These are phyloP conservation scores for Pterocarpus macrocarpus DNA, from an alignment of 306 rosid genomes.

Conservation along the genomic window DNA sequence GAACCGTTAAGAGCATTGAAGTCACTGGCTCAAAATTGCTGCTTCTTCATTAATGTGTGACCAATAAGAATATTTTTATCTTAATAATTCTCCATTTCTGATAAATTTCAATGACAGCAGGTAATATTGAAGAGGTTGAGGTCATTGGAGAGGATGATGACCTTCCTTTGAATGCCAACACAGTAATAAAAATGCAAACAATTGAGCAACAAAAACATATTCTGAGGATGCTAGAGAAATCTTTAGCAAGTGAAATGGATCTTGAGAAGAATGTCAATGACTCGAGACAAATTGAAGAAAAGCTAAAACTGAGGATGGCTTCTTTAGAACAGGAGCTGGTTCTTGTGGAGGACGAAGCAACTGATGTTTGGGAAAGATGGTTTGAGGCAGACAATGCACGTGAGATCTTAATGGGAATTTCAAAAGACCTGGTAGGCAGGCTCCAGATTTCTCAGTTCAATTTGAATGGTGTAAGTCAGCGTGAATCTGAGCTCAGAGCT, in stretches of 20 bases:
- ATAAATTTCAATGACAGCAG: slow-evolving; percentile 54
- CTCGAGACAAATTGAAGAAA: slow-evolving; percentile 62
- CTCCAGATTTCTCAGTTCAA: slow-evolving; percentile 76
- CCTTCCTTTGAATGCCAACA: slow-evolving; percentile 40
- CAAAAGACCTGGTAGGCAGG: slow-evolving; percentile 75
- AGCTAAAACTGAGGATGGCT: slow-evolving; percentile 52
- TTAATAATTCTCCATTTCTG: slow-evolving; percentile 34
- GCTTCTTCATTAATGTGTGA: slow-evolving; percentile 45
- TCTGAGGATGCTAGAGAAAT: slow-evolving; percentile 80
- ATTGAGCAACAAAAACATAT: slow-evolving; percentile 72
- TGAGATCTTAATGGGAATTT: slow-evolving; percentile 68
- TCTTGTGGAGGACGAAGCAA: slow-evolving; percentile 70
- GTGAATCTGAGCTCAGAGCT: slow-evolving; percentile 71
- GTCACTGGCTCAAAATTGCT: slow-evolving; percentile 30
- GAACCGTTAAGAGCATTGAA: slow-evolving; percentile 37
- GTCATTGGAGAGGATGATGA: slow-evolving; percentile 55
- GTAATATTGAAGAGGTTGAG: slow-evolving; percentile 53
- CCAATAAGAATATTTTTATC: slow-evolving; percentile 25
- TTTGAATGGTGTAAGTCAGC: slow-evolving; percentile 60
- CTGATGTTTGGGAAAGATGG: slow-evolving; percentile 68
- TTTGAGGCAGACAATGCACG: slow-evolving; percentile 68
- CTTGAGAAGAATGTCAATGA: slow-evolving; percentile 73
- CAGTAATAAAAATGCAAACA: slow-evolving; percentile 66
- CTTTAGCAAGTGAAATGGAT: slow-evolving; percentile 84
- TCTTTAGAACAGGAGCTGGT: slow-evolving; percentile 63